A percentile compares a stretch with the other conserved stretches of the same genome.
These are phyloP conservation scores for Nothophytophthora sp. DNA, from an alignment of 352 stramenopile species.

Conservation along the genomic window DNA sequence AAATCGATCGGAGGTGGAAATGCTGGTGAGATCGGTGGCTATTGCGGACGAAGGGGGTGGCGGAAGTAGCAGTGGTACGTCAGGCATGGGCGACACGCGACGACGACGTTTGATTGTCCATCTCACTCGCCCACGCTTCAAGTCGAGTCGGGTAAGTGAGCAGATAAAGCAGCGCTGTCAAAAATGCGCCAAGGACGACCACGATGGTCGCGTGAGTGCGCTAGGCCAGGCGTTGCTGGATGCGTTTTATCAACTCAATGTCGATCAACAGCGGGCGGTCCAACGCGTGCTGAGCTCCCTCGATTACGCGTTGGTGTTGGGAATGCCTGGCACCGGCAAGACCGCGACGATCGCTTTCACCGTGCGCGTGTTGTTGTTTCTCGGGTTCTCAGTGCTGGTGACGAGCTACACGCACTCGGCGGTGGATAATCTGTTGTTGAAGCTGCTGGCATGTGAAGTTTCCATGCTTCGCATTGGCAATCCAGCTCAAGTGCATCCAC, in stretches of 20 bases:
- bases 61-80: slow-evolving; percentile 11
- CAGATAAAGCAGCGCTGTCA: slow-evolving; percentile 40
- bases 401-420: slow-evolving; percentile 98
- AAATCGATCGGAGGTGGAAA: slow-evolving; percentile 34
- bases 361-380: slow-evolving; percentile 89
- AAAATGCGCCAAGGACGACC: slow-evolving; percentile 10
- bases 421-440: slow-evolving; percentile 97
- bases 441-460: slow-evolving; percentile 77
- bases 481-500: slow-evolving; percentile 65
- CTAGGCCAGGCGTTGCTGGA: slow-evolving; percentile 36
- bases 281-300: slow-evolving; percentile 84
- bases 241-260: slow-evolving; percentile 66
- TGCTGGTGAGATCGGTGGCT: slow-evolving; percentile 15
- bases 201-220: slow-evolving; percentile 10
- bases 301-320: slow-evolving; percentile 95
- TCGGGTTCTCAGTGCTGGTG: slow-evolving; percentile 94
- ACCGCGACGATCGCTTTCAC: slow-evolving; percentile 96
- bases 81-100: slow-evolving; percentile 44
- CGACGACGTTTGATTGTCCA: slow-evolving; percentile 70
- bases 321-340: slow-evolving; percentile 97
- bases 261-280: slow-evolving; percentile 75
- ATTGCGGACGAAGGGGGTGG: slow-evolving; percentile 5
- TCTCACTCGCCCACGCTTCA: slow-evolving; percentile 61
- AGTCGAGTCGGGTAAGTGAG: slow-evolving; percentile 39
- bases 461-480: slow-evolving; percentile 81